These are phyloP conservation scores for Talaromyces islandicus DNA, from an alignment of 2,329 filamentous ascomycete species.

Conservation along the genomic window DNA sequence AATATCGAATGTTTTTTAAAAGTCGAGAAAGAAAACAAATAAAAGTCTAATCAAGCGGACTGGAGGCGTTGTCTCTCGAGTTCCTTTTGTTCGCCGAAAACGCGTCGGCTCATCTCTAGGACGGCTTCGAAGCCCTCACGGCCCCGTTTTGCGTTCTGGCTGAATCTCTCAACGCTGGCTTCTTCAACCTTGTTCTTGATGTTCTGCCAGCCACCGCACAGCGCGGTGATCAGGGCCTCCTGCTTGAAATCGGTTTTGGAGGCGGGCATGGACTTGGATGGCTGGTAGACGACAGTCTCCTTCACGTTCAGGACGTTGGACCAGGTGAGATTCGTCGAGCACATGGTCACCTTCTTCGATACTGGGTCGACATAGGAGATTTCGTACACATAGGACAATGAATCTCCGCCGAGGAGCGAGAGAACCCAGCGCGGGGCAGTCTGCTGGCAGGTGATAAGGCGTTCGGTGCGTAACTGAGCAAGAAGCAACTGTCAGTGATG, in stretches of 20 bases:
- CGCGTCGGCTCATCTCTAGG: constrained; percentile 83
- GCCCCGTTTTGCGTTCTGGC: constrained; percentile 84
- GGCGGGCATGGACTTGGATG: constrained; percentile 44
- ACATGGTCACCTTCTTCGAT: constrained; percentile 88
- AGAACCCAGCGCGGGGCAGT: constrained; percentile 54
- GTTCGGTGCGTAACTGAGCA: constrained; percentile 61
- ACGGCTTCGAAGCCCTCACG: constrained; percentile 94
- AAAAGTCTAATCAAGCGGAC: constrained; percentile 12
- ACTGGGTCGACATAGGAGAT: constrained; percentile 86
- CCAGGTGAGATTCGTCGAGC: constrained; percentile 90
- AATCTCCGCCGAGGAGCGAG: constrained; percentile 69
- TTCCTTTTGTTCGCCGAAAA: constrained; percentile 84
- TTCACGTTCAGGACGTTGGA: constrained; percentile 84
- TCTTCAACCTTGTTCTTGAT: constrained; percentile 97
- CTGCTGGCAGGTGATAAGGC: constrained; percentile 50
- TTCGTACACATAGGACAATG: constrained; percentile 87
- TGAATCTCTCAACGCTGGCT: constrained; percentile 78
- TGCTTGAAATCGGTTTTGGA: constrained; percentile 76
- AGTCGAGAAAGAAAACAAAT: neutral
- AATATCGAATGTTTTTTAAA: constrained; percentile 1
- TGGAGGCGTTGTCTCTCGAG: constrained; percentile 44
- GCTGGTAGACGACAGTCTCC: constrained; percentile 85
- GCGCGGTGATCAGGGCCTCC: constrained; percentile 83
- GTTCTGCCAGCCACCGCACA: constrained; percentile 95
- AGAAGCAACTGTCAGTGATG: neutral